Conservation (phyloP, 108 stramenopile genomes). For the Cyclotella choctawhatcheeana region DNA sequence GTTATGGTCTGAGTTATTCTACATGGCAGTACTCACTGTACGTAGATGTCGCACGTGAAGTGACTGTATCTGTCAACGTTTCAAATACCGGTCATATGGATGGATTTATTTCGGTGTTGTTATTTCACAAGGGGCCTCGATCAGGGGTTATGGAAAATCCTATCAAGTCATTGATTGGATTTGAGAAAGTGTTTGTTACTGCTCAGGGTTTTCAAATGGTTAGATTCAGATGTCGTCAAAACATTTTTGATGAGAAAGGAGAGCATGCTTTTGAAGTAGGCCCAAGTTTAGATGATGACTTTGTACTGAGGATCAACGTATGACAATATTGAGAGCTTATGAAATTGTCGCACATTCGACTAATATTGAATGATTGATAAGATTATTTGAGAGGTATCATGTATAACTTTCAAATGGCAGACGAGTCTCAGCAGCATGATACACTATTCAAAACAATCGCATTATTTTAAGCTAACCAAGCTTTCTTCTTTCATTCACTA, state of each 20-base stretch:
- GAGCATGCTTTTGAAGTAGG: neutral
- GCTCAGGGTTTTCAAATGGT: neutral
- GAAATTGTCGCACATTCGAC: too few relatives aligned
- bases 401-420: too few relatives aligned
- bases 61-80: constrained; percentile 18
- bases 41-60: neutral
- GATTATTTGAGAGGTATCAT: too few relatives aligned
- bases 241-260: neutral
- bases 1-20: constrained; percentile 61
- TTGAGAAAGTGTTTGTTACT: constrained; percentile 24
- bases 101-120: constrained; percentile 48
- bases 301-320: neutral
- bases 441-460: too few relatives aligned
- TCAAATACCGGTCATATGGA: constrained; percentile 40
- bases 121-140: constrained; percentile 29
- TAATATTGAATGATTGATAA: too few relatives aligned
- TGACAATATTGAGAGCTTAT: too few relatives aligned
- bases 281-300: neutral
- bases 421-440: too few relatives aligned
- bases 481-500: too few relatives aligned
- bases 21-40: constrained; percentile 8
- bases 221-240: neutral
- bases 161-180: constrained; percentile 22
- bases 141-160: constrained; percentile 2
- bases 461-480: too few relatives aligned